Evolutionary conservation across 2,329 filamentous ascomycete species (phyloP), one percentile per base, ranked within the genome.

Genomic region (Exophiala aquamarina): DNA sequence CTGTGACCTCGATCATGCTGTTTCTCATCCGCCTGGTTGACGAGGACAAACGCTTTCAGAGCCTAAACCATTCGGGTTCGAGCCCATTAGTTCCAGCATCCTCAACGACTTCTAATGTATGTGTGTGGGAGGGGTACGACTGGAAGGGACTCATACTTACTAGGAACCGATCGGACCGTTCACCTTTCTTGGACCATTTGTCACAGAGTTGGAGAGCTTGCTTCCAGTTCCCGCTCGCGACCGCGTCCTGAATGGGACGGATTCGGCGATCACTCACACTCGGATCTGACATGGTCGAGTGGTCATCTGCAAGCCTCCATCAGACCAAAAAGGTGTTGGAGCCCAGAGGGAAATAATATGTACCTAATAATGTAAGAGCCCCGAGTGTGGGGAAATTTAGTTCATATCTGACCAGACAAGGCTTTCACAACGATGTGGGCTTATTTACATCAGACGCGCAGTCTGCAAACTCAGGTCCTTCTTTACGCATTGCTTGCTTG

Each of bases 101-200:
- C n/a, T n/a, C n/a, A n/a, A n/a, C n/a, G n/a, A n/a, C n/a, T n/a
- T n/a, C n/a, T n/a, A n/a, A n/a, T n/a, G n/a, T n/a, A n/a, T n/a
- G n/a, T n/a, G n/a, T n/a, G n/a, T n/a, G n/a, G n/a, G n/a, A n/a
- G n/a, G n/a, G n/a, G n/a, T n/a, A n/a, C n/a, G n/a, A n/a, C n/a
- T n/a, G n/a, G n/a, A n/a, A n/a, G n/a, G n/a, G n/a, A n/a, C n/a
- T n/a, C n/a, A n/a, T 29, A 18, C 44, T 8, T 40, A 63, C 61
- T 51, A 59, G 50, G 41, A 63, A 58, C 48, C 49, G 49, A 32
- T 61, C 59, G 3, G 69, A 70, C 46, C 71, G 64, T 54, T 75
- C 71, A 26, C 71, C 71, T 57, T 83, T 83, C 64, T 82, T 78
- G 55, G 75, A 70, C 42, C 73, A 74, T 54, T 75, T 76, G 49